These are phyloP conservation scores for Coemansia sp. DNA, from an alignment of 192 early-diverging fungal species.

Conservation along the genomic window DNA sequence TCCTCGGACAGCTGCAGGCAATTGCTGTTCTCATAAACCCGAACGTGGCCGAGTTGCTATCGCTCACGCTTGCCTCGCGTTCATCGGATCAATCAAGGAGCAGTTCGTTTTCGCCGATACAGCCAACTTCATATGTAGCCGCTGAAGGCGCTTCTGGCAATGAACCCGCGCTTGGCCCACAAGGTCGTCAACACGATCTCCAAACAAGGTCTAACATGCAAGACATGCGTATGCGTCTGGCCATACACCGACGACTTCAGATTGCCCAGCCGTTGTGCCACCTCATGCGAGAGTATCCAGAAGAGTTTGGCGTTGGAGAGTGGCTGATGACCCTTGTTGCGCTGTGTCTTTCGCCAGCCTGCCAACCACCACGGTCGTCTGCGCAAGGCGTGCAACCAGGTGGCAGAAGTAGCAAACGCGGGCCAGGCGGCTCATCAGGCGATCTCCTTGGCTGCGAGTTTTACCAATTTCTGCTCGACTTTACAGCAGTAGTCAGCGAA, in stretches of 20 bases:
- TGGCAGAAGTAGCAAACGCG: not conserved
- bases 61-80: constrained; percentile 10
- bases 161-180: not conserved
- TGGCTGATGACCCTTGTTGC: constrained; percentile 51
- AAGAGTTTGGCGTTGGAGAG: constrained; percentile 42
- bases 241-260: constrained; percentile 33
- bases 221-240: constrained; percentile 16
- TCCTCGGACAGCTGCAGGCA: constrained; percentile 43
- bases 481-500: constrained; percentile 45
- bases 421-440: not conserved
- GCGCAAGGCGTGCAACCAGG: not conserved
- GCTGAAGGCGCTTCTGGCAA: not conserved
- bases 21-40: constrained; percentile 24
- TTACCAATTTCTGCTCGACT: constrained; percentile 33
- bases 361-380: constrained; percentile 13
- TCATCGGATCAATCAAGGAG: not conserved
- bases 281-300: constrained; percentile 41
- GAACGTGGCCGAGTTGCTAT: constrained; percentile 10
- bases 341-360: constrained; percentile 27
- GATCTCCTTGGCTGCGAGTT: not conserved
- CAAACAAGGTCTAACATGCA: not conserved
- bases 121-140: not conserved
- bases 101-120: not conserved
- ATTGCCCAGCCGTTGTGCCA: constrained; percentile 32
- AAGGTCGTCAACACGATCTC: not conserved